Base-by-base conservation (phyloP, 306 rosid species). In the Purshia tridentata region DNA sequence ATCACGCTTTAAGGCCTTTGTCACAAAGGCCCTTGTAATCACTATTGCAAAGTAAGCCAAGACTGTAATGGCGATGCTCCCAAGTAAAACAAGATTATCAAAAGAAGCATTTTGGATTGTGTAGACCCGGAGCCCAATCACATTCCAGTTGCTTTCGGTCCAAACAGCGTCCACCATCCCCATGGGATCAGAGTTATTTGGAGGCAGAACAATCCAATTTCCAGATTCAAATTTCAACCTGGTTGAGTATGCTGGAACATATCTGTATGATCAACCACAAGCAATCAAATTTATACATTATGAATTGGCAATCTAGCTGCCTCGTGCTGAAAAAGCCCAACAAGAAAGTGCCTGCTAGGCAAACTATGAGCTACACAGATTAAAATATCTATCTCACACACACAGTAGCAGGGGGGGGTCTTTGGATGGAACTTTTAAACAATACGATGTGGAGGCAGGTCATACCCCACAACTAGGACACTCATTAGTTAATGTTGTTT, bases 121-220 rank as follows among this genome's bases (percentile, higher is more conserved):
- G 81, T 91, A 93, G 63, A 91, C 75, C 48, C 92, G 93, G 50
- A 90, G 82, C 41, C 96, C 92, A 23, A 89, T 84, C 22, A 85
- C 54, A 82, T 91, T 85, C 98, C 98, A 93, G 78, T 93, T 91
- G 81, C 98, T 93, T 79, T 93, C 98, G 19, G 97, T 89, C 98
- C 98, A 93, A 79, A 93, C 84, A 48, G 93, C 85, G 57, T 93
- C 98, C 68, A 83, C 78, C 51, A 63, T 69, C 64, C 88, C 97
- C 93, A 93, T 86, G 39, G 78, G 81, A 39, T 87, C 98, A 10
- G 96, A 85, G 67, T 91, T 79, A 84, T 87, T 86, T 40, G 91
- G 76, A 76, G 97, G 87, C 81, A 93, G 72, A 68, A 93, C 87
- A 73, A 15, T 77, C 98, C 98, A 93, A 51, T 47, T 74, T 69